Percentiles rank a stretch among this genome's conserved stretches.
phyloP scores from a whole-genome alignment of 768 basidiomycete species.

The Termitomyces heimii region DNA sequence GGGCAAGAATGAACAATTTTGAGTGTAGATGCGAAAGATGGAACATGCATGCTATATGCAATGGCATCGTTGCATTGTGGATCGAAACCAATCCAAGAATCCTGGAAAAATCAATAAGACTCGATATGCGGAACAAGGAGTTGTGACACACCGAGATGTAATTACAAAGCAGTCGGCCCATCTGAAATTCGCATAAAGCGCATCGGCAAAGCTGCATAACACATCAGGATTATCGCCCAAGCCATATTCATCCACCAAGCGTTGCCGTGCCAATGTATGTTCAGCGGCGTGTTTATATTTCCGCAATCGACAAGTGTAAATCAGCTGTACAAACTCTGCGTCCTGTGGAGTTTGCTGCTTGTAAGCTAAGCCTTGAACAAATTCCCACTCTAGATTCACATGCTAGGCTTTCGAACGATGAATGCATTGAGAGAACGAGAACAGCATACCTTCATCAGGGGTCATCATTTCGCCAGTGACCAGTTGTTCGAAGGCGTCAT shows the following conservation, averaged over 20 bases:
- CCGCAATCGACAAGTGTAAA: constrained; percentile 86
- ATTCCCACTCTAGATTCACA: constrained; percentile 79
- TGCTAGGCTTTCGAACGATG: neutral
- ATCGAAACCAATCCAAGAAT: constrained; percentile 82
- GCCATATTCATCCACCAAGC: constrained; percentile 78
- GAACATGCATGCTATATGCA: constrained; percentile 98
- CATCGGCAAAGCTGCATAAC: constrained; percentile 84
- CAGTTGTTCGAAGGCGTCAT: constrained; percentile 89
- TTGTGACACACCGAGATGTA: constrained; percentile 57
- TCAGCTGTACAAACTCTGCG: constrained; percentile 85
- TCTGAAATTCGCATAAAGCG: constrained; percentile 79
- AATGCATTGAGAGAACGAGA: neutral
- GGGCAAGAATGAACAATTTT: constrained; percentile 91
- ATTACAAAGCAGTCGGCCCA: constrained; percentile 94
- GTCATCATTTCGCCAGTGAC: constrained; percentile 95
- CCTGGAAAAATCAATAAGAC: constrained; percentile 31
- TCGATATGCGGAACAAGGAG: neutral
- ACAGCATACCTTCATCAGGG: constrained; percentile 77
- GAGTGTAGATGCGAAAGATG: constrained; percentile 90
- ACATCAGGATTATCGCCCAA: constrained; percentile 92
- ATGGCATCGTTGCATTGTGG: constrained; percentile 84
- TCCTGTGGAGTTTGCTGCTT: constrained; percentile 81
- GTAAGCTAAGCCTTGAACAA: constrained; percentile 81
- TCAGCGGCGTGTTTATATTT: constrained; percentile 86
- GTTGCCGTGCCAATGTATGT: constrained; percentile 71